These are phyloP conservation scores for Tetracladium setigerum DNA, from an alignment of 495 filamentous ascomycete genomes.

Conservation along the genomic window DNA sequence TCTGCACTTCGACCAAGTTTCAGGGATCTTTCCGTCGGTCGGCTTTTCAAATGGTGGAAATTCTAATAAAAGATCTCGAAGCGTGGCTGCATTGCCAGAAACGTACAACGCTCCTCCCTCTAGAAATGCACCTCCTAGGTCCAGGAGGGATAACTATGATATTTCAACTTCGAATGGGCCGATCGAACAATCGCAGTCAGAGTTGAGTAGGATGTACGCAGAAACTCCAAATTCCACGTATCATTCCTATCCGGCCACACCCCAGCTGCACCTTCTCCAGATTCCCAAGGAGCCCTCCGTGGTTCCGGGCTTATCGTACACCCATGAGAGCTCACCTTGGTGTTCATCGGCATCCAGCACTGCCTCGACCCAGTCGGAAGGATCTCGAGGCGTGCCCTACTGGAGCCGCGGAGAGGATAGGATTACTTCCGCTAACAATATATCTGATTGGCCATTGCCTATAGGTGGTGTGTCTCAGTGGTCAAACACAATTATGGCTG, in stretches of 20 bases:
- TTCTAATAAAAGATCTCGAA: slow-evolving; percentile 8
- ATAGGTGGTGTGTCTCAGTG: slow-evolving; percentile 3
- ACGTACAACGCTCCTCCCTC: background rate
- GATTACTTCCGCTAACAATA: slow-evolving; percentile 10
- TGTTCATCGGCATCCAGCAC: slow-evolving; percentile 43
- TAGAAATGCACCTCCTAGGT: slow-evolving; percentile 2
- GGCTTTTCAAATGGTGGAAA: slow-evolving; percentile 5
- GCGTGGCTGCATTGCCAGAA: slow-evolving; percentile 7
- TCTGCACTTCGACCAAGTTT: slow-evolving; percentile 5
- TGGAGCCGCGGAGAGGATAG: slow-evolving; percentile 8
- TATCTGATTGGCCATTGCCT: slow-evolving; percentile 12
- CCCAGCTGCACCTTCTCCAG: slow-evolving; percentile 11
- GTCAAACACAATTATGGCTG: slow-evolving; percentile 1
- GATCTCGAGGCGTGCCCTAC: slow-evolving; percentile 4
- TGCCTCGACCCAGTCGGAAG: slow-evolving; percentile 42
- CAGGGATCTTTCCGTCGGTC: slow-evolving; percentile 5
- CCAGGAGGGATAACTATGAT: slow-evolving; percentile 3
- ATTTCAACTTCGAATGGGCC: slow-evolving; percentile 2
- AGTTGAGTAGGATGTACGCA: slow-evolving; percentile 6
- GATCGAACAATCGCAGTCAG: slow-evolving; percentile 1
- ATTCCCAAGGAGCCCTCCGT: slow-evolving; percentile 14
- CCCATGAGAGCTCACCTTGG: slow-evolving; percentile 36
- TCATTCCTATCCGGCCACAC: background rate
- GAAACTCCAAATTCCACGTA: slow-evolving; percentile 4
- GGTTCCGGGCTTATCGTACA: slow-evolving; percentile 15